Percentiles rank a stretch among this genome's conserved stretches.
phyloP scores from a whole-genome alignment of 108 stramenopile species.

The Licmophora abbreviata region DNA sequence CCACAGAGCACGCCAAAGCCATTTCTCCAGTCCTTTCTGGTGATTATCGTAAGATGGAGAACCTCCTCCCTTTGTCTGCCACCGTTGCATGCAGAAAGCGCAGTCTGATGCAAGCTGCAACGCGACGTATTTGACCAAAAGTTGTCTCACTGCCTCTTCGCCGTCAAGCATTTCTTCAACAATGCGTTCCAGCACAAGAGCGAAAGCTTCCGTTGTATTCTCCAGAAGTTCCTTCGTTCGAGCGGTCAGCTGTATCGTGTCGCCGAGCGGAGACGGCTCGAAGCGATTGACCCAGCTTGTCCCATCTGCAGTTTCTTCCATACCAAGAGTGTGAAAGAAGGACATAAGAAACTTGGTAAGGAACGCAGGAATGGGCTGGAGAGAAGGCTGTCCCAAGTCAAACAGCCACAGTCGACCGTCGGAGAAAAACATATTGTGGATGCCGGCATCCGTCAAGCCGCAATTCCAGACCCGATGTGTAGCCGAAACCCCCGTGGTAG shows the following conservation, averaged over 20 bases:
- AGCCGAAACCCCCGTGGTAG: constrained; percentile 4
- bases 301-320: constrained; percentile 42
- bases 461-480: constrained; percentile 80
- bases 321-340: constrained; percentile 67
- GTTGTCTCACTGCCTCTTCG: constrained; percentile 41
- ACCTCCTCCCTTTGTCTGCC: constrained; percentile 69
- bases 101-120: constrained; percentile 60
- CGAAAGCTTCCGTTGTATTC: constrained; percentile 47
- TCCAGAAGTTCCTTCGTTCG: constrained; percentile 41
- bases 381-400: constrained; percentile 57
- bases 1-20: constrained; percentile 69
- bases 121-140: constrained; percentile 51
- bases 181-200: constrained; percentile 38
- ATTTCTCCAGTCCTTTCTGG: constrained; percentile 32
- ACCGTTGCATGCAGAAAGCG: constrained; percentile 57
- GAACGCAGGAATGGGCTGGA: constrained; percentile 61
- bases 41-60: constrained; percentile 27
- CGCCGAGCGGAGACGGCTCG: neutral
- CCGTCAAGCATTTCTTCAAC: constrained; percentile 58
- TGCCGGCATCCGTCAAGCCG: constrained; percentile 67
- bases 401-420: constrained; percentile 48
- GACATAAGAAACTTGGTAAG: constrained; percentile 71
- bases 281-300: neutral
- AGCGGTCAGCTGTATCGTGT: constrained; percentile 14
- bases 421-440: constrained; percentile 68